Percentiles rank a stretch among this genome's conserved stretches.
These are phyloP conservation scores for Suillus paluster DNA, from an alignment of 768 basidiomycete species.

Conservation along the genomic window DNA sequence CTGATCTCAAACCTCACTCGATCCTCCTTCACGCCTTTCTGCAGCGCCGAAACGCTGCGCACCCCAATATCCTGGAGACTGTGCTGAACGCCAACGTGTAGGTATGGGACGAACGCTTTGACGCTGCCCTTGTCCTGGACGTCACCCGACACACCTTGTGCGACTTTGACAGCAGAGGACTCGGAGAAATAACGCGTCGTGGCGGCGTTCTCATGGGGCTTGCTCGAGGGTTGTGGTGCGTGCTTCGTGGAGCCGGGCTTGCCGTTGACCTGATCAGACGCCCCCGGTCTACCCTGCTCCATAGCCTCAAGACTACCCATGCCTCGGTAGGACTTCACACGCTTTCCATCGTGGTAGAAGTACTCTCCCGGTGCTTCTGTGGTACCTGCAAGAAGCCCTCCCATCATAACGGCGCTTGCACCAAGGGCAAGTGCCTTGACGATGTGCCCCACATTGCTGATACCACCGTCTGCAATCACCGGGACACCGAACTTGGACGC, in stretches of 20 bases:
- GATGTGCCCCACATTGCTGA: constrained; percentile 95
- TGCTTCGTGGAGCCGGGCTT: constrained; percentile 46
- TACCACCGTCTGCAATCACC: constrained; percentile 95
- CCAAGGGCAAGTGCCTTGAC: constrained; percentile 96
- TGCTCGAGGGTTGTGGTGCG: constrained; percentile 49
- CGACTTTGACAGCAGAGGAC: constrained; percentile 88
- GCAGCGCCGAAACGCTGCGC: constrained; percentile 65
- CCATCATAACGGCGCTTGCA: constrained; percentile 99
- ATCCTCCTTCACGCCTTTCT: constrained; percentile 65
- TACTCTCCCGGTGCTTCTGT: constrained; percentile 98
- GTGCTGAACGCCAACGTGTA: constrained; percentile 85
- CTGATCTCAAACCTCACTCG: constrained; percentile 88
- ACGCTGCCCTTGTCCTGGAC: constrained; percentile 98
- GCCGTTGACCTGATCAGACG: constrained; percentile 24
- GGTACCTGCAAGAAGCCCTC: constrained; percentile 92
- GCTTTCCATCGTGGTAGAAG: constrained; percentile 98
- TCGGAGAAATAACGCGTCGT: constrained; percentile 73
- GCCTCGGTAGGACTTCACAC: constrained; percentile 97
- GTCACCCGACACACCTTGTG: constrained; percentile 94
- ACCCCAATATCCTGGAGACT: constrained; percentile 94
- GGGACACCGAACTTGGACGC: constrained; percentile 92
- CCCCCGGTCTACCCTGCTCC: constrained; percentile 69
- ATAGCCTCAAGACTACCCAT: constrained; percentile 98
- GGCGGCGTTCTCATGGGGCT: constrained; percentile 85
- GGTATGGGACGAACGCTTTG: constrained; percentile 88